phyloP scores from a whole-genome alignment of 768 basidiomycete species.

The Leccinum broughii region DNA sequence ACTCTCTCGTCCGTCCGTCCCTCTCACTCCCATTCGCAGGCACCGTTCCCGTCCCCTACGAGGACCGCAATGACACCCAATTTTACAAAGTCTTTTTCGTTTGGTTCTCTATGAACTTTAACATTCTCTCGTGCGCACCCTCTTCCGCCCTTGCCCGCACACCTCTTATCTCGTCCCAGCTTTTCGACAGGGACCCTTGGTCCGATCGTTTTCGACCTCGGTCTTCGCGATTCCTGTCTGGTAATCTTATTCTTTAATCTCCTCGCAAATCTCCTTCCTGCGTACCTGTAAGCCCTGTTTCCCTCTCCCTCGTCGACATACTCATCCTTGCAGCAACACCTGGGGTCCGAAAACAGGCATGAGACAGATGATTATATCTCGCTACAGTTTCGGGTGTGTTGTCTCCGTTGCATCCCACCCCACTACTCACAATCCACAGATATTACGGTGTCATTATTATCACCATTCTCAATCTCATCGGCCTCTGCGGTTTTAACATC shows the following conservation, averaged over 20 bases:
- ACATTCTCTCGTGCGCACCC: slow-evolving; percentile 51
- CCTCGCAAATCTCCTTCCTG: slow-evolving; percentile 56
- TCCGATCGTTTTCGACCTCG: slow-evolving; percentile 59
- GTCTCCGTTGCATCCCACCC: slow-evolving; percentile 33
- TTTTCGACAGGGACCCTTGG: slow-evolving; percentile 72
- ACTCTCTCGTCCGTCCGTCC: neutral
- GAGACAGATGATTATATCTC: slow-evolving; percentile 78
- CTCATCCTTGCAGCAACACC: slow-evolving; percentile 42
- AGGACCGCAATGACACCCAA: slow-evolving; percentile 55
- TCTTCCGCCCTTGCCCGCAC: neutral
- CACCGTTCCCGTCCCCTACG: slow-evolving; percentile 51
- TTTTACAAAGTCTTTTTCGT: slow-evolving; percentile 68
- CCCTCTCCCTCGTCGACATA: neutral
- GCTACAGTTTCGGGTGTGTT: slow-evolving; percentile 56
- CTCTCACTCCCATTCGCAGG: slow-evolving; percentile 31
- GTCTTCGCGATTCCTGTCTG: slow-evolving; percentile 61
- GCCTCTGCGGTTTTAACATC: slow-evolving; percentile 64
- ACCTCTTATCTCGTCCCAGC: slow-evolving; percentile 30
- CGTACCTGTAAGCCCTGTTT: slow-evolving; percentile 50
- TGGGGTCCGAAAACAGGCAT: slow-evolving; percentile 81
- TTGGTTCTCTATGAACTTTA: slow-evolving; percentile 73
- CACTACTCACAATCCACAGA: slow-evolving; percentile 23
- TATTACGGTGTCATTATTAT: slow-evolving; percentile 55
- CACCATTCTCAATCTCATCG: slow-evolving; percentile 57
- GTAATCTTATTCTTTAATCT: slow-evolving; percentile 70